These are phyloP conservation scores for Neophaeococcomyces mojaviensis DNA, from an alignment of 2,329 filamentous ascomycete species.

Conservation along the genomic window DNA sequence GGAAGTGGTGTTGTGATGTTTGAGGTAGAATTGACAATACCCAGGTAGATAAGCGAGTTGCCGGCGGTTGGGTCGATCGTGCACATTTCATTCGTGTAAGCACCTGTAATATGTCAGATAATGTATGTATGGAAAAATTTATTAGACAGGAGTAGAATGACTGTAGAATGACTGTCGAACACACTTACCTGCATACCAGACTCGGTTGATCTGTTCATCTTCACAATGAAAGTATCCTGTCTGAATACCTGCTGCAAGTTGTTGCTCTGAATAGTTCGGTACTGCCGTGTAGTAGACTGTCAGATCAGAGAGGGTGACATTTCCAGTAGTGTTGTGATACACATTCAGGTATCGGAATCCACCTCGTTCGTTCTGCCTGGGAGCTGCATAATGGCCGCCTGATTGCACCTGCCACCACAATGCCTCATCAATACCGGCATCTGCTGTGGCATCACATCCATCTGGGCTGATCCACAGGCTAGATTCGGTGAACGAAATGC, in stretches of 20 bases:
- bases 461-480: constrained; percentile 42
- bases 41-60: constrained; percentile 15
- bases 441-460: constrained; percentile 40
- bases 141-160: too few species aligned
- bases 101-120: too few species aligned
- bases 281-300: constrained; percentile 38
- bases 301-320: constrained; percentile 30
- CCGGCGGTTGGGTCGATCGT: constrained; percentile 27
- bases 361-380: constrained; percentile 36
- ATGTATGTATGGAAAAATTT: too few species aligned
- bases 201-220: constrained; percentile 45
- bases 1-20: constrained; percentile 5
- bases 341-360: constrained; percentile 42
- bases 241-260: constrained; percentile 36
- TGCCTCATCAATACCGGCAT: constrained; percentile 40
- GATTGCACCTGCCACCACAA: constrained; percentile 40
- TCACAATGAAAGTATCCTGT: constrained; percentile 45
- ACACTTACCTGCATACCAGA: too few species aligned
- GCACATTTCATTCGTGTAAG: constrained; percentile 39
- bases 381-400: constrained; percentile 35
- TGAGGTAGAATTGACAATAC: constrained; percentile 5
- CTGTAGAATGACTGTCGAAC: too few species aligned
- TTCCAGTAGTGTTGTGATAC: constrained; percentile 36
- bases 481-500: constrained; percentile 34
- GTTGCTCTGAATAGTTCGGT: constrained; percentile 21